Percentiles rank a stretch among this genome's conserved stretches.
Conservation (phyloP, 129 eudicot species). For the sunflower (Helianthus annuus) region DNA sequence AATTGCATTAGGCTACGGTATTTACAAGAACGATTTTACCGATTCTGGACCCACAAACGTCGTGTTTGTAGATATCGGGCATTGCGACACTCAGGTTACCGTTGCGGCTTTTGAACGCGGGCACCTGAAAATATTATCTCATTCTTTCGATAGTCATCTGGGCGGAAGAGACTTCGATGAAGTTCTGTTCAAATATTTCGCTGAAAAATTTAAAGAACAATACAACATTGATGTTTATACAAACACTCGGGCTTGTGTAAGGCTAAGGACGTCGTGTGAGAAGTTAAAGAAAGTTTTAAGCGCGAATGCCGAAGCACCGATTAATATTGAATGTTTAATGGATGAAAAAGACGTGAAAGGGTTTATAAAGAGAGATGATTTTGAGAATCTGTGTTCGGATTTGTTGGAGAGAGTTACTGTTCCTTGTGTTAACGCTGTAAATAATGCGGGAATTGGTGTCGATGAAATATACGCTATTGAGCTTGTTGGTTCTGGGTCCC, state of each 20-base stretch:
- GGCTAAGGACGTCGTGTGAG: constrained; percentile 88
- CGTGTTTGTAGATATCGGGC: constrained; percentile 95
- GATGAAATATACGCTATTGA: constrained; percentile 78
- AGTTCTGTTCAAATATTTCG: constrained; percentile 74
- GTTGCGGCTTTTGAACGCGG: constrained; percentile 81
- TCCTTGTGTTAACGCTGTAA: constrained; percentile 82
- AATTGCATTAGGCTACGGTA: constrained; percentile 91
- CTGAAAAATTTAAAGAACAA: constrained; percentile 52
- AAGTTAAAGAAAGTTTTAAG: constrained; percentile 93
- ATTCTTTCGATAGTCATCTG: constrained; percentile 77
- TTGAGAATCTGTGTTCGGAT: constrained; percentile 68
- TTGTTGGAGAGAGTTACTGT: constrained; percentile 60
- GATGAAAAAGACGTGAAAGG: constrained; percentile 98
- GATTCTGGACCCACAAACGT: constrained; percentile 52
- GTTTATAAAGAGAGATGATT: constrained; percentile 85
- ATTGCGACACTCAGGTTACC: constrained; percentile 86
- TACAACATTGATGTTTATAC: constrained; percentile 72
- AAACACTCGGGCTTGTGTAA: constrained; percentile 69
- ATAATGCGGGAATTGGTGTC: constrained; percentile 54
- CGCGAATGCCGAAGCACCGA: constrained; percentile 95
- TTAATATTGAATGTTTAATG: constrained; percentile 94
- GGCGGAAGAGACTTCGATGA: constrained; percentile 98
- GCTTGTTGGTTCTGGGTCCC: constrained; percentile 98
- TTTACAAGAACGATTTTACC: constrained; percentile 78
- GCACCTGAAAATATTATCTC: constrained; percentile 74